A percentile compares a stretch with the other conserved stretches of the same genome.
phyloP scores from a whole-genome alignment of 1,284 basidiomycete genomes.

The Rugosomyces carneus region DNA sequence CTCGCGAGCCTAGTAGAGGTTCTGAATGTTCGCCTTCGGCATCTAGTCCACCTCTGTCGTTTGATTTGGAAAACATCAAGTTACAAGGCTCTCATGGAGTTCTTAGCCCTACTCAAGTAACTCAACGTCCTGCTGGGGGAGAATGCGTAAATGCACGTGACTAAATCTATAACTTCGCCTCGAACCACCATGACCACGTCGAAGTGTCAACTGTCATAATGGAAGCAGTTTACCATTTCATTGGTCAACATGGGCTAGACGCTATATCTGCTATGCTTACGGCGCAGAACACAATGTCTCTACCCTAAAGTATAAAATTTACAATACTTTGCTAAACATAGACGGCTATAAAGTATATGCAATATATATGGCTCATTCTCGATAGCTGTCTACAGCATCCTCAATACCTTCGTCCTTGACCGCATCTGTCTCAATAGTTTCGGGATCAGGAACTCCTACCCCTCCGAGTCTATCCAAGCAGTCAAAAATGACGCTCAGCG shows the following conservation, averaged over 20 bases:
- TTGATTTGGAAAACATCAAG: slow-evolving; percentile 39
- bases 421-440: not conserved
- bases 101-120: too few relatives aligned
- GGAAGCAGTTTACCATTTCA: too few relatives aligned
- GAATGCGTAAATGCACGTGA: not conserved
- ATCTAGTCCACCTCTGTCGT: slow-evolving; percentile 22
- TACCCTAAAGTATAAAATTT: too few relatives aligned
- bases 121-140: too few relatives aligned
- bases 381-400: not conserved
- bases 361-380: not conserved
- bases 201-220: too few relatives aligned
- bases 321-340: too few relatives aligned
- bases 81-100: slow-evolving; percentile 19
- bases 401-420: not conserved
- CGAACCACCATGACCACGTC: too few relatives aligned
- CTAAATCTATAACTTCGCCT: too few relatives aligned
- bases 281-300: too few relatives aligned
- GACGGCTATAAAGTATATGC: too few relatives aligned
- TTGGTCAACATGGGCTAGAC: too few relatives aligned
- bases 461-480: slow-evolving; percentile 42
- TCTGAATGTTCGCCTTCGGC: slow-evolving; percentile 40
- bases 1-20: slow-evolving; percentile 43
- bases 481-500: slow-evolving; percentile 52
- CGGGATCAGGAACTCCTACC: not conserved
- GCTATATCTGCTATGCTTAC: too few relatives aligned